phyloP scores from a whole-genome alignment of 2,329 filamentous ascomycete species.

The Colletotrichum echinochloae region DNA sequence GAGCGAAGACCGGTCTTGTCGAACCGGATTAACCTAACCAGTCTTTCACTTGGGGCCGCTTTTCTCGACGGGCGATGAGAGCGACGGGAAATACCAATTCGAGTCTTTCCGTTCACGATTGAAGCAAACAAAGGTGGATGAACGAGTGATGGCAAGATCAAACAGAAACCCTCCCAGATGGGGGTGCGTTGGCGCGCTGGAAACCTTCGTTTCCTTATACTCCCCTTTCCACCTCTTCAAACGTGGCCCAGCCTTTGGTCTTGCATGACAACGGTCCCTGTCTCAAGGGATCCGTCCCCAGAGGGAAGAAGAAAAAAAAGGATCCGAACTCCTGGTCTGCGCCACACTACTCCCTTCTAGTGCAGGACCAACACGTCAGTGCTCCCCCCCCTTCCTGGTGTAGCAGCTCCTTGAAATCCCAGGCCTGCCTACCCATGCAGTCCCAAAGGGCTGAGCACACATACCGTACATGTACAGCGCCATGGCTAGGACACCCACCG shows the following conservation, averaged over 20 bases:
- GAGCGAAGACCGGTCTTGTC: background rate
- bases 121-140: background rate
- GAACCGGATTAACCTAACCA: background rate
- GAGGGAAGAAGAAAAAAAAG: background rate
- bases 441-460: background rate
- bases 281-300: constrained; percentile 2
- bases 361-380: constrained; percentile 1
- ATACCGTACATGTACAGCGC: background rate
- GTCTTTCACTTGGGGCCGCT: background rate
- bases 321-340: constrained; percentile 4
- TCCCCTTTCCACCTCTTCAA: background rate
- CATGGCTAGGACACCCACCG: background rate
- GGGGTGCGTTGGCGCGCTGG: background rate
- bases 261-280: constrained; percentile 17
- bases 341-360: background rate
- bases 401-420: background rate
- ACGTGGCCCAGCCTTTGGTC: constrained; percentile 6
- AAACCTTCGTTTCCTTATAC: constrained; percentile 17
- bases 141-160: background rate
- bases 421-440: background rate
- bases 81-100: too few relatives aligned
- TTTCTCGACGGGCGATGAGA: background rate
- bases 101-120: background rate
- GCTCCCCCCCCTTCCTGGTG: background rate
- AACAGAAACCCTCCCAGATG: background rate